Conservation (phyloP, 2,329 filamentous ascomycete species). For the Lecanicillium sp. region DNA sequence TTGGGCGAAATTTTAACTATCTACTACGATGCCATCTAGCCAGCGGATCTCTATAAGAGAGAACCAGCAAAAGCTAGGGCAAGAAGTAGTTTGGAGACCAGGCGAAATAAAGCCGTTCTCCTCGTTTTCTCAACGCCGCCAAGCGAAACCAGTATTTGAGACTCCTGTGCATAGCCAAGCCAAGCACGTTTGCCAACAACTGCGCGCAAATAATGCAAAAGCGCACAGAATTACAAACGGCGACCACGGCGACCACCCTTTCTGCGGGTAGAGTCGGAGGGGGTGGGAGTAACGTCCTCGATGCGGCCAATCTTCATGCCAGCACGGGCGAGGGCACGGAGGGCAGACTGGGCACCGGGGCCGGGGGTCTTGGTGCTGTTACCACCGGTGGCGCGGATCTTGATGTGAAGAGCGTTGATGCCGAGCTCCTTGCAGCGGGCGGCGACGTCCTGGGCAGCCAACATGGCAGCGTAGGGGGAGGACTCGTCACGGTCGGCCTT, state of each 20-base stretch:
- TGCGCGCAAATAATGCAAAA: constrained; percentile 8
- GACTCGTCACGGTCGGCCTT: constrained; percentile 99
- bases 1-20: constrained; percentile 34
- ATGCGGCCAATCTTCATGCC: constrained; percentile 99
- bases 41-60: background rate
- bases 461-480: constrained; percentile 99
- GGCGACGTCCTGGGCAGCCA: constrained; percentile 98
- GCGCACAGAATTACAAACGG: constrained; percentile 63
- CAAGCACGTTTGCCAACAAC: too few relatives aligned
- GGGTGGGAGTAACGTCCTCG: constrained; percentile 98
- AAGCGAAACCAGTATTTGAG: constrained; percentile 40
- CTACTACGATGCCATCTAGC: constrained; percentile 23
- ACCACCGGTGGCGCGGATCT: constrained; percentile 99
- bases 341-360: constrained; percentile 96
- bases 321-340: constrained; percentile 96
- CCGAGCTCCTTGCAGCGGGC: constrained; percentile 67
- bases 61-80: constrained; percentile 26
- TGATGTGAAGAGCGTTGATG: constrained; percentile 96
- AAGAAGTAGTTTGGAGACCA: constrained; percentile 52
- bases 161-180: constrained; percentile 20
- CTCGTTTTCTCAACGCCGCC: constrained; percentile 64
- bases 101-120: constrained; percentile 57
- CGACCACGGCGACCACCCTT: constrained; percentile 99
- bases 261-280: constrained; percentile 97
- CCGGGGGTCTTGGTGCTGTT: constrained; percentile 99